These are phyloP conservation scores for Rhynchospora pubera DNA, from an alignment of 176 grass and related monocot genomes.

Conservation along the genomic window DNA sequence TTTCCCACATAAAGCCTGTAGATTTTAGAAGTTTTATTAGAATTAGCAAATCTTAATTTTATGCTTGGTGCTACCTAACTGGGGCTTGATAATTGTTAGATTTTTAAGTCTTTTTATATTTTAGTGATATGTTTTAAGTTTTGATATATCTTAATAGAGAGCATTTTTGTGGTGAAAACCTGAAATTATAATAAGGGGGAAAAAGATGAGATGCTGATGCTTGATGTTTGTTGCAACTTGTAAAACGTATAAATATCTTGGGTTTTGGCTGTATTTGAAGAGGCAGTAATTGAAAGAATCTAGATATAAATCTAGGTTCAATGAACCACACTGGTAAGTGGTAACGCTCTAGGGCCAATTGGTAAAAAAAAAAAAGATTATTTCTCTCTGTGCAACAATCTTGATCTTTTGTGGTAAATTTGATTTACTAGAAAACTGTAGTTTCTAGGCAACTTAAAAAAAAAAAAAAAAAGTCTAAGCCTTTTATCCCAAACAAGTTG, in stretches of 20 bases:
- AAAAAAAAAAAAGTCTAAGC: neutral
- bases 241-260: neutral
- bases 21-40: neutral
- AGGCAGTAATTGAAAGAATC: neutral
- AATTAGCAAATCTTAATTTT: neutral
- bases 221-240: neutral
- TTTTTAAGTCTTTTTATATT: neutral
- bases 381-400: neutral
- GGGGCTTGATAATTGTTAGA: neutral
- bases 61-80: neutral
- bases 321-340: neutral
- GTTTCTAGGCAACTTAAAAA: neutral
- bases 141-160: neutral
- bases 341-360: neutral
- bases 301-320: neutral
- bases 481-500: too few relatives aligned
- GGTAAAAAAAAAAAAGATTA: too few relatives aligned
- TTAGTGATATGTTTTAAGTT: neutral
- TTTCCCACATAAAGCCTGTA: neutral
- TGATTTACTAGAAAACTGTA: neutral
- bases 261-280: conserved; percentile 1
- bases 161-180: neutral
- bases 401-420: neutral
- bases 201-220: neutral
- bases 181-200: neutral